Evolutionary conservation across 768 basidiomycete genomes (phyloP).

Genomic region (Agrocybe pediades): DNA sequence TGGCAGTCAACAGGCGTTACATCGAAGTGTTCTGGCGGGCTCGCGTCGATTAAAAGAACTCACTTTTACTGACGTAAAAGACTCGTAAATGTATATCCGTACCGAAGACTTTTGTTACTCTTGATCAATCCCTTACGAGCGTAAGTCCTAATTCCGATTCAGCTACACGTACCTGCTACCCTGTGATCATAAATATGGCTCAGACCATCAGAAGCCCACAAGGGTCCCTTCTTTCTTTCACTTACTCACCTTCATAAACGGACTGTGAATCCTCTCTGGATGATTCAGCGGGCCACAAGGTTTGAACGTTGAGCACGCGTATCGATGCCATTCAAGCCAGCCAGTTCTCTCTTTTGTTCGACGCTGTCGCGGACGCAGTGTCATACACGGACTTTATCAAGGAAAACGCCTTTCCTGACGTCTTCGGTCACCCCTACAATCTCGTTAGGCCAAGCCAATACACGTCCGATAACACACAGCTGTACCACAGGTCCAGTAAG

Average conservation of each 20-base stretch:
- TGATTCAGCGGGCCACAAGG: too few species aligned
- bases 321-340: background rate
- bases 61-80: too few species aligned
- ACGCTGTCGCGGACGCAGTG: background rate
- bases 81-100: too few species aligned
- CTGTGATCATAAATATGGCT: conserved; percentile 1
- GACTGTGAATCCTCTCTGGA: too few species aligned
- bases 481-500: too few species aligned
- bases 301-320: background rate
- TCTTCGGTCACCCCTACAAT: background rate
- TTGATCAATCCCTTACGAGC: too few species aligned
- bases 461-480: background rate
- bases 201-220: background rate
- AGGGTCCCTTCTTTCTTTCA: background rate
- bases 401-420: background rate
- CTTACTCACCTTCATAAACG: too few species aligned
- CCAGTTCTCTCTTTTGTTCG: background rate
- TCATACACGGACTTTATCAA: background rate
- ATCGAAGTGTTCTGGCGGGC: too few species aligned
- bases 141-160: background rate
- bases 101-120: too few species aligned
- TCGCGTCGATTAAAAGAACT: too few species aligned
- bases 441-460: background rate
- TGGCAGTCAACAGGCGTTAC: too few species aligned
- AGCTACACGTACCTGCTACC: too few species aligned